Base-by-base conservation (phyloP, 1,139 yeast species). In the Scheffersomyces titani region DNA sequence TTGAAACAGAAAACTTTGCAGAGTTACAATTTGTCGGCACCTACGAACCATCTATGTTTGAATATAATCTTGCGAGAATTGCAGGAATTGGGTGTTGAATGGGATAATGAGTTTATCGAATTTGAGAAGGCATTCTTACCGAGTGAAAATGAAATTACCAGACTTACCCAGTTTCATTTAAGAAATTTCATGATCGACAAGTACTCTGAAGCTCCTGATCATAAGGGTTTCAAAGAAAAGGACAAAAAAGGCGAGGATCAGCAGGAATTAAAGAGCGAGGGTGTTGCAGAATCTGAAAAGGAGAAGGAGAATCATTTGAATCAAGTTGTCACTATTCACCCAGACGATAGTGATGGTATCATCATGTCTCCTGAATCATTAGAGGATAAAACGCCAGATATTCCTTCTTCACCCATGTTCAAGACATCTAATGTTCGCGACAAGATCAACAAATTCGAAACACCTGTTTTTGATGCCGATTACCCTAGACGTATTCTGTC, bases 121-220 rank as follows among this genome's bases (percentile, higher is more conserved):
- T 92, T 94, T 73, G 98, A 91, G 61, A 82, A 82, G 54, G 81
- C 80, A 36, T 94, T 83, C 67, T 82, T 94, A 59, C 98, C 98
- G 0, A 87, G 97, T 18, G 99, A 96, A 70, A 91, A 89, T 67
- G 99, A 96, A 79, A 90, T 96, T 62, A 89, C 97, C 7, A 81
- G 92, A 59, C 90, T 94, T 51, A 93, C 99, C 2, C 91, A 97
- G 16, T 89, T 89, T 63, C 99, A 94, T 68, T 77, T 96, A 66
- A 85, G 88, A 59, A 90, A 87, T 63, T 81, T 92, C 55, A 87
- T 94, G 65, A 72, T 84, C 64, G 92, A 83, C 57, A 77, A 74
- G 57, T 74, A 77, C 53, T 71, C 78, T 54, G 72, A 76, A 70
- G 49, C 72, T 65, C 21, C 72, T 7, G 48, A 45, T 5, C 47